Percentiles rank a stretch among this genome's conserved stretches.
phyloP scores from a whole-genome alignment of 352 stramenopile species.

The Globisporangium abappressorium region DNA sequence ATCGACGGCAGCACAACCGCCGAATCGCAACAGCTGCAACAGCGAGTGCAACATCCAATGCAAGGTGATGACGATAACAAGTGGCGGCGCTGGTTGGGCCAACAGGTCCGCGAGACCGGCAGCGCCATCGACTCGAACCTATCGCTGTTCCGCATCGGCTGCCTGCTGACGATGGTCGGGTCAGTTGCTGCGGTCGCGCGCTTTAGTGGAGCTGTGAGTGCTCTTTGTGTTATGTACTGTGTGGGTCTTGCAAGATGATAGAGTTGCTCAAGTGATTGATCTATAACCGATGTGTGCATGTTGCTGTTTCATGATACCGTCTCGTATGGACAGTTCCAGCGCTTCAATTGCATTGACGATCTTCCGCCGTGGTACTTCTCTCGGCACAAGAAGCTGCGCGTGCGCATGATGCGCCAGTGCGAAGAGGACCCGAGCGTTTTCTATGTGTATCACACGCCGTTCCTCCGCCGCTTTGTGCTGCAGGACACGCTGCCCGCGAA shows the following conservation, averaged over 20 bases:
- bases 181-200: conserved; percentile 43
- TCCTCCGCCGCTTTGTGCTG: conserved; percentile 53
- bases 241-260: neutral
- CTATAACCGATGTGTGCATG: neutral
- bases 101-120: conserved; percentile 31
- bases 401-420: conserved; percentile 68
- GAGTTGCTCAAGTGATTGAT: neutral
- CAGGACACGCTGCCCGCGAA: conserved; percentile 54
- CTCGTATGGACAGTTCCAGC: conserved; percentile 30
- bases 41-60: neutral
- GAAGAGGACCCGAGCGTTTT: conserved; percentile 66
- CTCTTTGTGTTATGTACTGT: neutral
- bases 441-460: conserved; percentile 82
- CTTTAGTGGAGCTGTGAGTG: conserved; percentile 53
- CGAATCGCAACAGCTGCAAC: neutral
- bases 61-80: neutral
- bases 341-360: conserved; percentile 52
- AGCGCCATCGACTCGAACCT: conserved; percentile 68
- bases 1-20: conserved; percentile 13
- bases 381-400: conserved; percentile 66
- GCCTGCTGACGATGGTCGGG: conserved; percentile 38
- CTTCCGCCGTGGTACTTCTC: conserved; percentile 64
- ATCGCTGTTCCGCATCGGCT: conserved; percentile 56
- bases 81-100: conserved; percentile 31
- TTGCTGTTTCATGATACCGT: neutral